Conservation (phyloP, 352 stramenopile genomes). For the Phytophthora europaea region DNA sequence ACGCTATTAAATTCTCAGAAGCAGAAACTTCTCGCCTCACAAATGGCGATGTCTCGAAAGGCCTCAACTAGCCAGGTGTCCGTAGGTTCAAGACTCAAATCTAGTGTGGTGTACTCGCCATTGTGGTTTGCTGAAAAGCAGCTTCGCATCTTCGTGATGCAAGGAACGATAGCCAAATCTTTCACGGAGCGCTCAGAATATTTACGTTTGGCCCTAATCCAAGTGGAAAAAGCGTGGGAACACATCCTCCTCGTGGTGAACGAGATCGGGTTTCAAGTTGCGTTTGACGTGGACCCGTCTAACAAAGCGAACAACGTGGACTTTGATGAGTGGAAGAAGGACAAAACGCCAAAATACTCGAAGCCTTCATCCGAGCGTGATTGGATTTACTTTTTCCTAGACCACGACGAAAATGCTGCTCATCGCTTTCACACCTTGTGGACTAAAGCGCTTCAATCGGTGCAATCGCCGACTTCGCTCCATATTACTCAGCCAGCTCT, state of each 20-base stretch:
- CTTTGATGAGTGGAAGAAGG: slow-evolving; percentile 71
- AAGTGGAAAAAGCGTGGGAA: slow-evolving; percentile 66
- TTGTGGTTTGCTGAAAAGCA: slow-evolving; percentile 75
- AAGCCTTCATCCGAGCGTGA: slow-evolving; percentile 33
- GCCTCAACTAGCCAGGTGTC: slow-evolving; percentile 21
- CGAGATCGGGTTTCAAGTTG: slow-evolving; percentile 48
- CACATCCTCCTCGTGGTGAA: slow-evolving; percentile 56
- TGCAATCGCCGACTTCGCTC: slow-evolving; percentile 9
- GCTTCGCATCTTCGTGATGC: slow-evolving; percentile 63
- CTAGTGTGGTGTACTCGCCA: slow-evolving; percentile 31
- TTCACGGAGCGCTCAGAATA: slow-evolving; percentile 47
- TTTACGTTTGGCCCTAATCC: slow-evolving; percentile 45
- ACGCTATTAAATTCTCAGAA: slow-evolving; percentile 53
- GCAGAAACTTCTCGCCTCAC: slow-evolving; percentile 18
- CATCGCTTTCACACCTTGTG: slow-evolving; percentile 70
- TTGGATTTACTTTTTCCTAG: slow-evolving; percentile 66
- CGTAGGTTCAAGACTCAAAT: slow-evolving; percentile 16
- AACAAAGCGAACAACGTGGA: slow-evolving; percentile 35
- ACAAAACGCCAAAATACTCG: slow-evolving; percentile 36
- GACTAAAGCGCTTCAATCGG: slow-evolving; percentile 39
- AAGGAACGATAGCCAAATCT: slow-evolving; percentile 38
- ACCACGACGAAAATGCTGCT: slow-evolving; percentile 43
- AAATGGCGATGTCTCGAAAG: slow-evolving; percentile 19
- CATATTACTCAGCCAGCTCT: slow-evolving; percentile 65
- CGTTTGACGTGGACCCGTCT: slow-evolving; percentile 37